These are phyloP conservation scores for Colletotrichum chlorophyti DNA, from an alignment of 2,329 filamentous ascomycete species.

Conservation along the genomic window DNA sequence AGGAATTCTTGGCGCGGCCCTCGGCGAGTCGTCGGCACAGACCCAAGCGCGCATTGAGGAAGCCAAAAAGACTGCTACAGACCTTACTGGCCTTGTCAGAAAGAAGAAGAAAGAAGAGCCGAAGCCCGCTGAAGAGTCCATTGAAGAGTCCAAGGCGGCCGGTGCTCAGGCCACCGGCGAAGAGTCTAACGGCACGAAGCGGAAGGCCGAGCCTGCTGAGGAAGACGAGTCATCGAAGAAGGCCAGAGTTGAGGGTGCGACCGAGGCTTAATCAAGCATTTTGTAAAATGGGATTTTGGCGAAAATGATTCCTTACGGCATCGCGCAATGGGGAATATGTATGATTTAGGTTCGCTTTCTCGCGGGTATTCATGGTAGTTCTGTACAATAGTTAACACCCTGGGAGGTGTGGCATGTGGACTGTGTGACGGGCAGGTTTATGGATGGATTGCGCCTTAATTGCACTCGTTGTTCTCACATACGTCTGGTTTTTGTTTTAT, in stretches of 20 bases:
- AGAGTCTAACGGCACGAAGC: constrained; percentile 54
- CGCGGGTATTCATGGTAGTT: constrained; percentile 9
- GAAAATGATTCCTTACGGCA: constrained; percentile 3
- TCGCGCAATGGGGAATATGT: background rate
- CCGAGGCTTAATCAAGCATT: constrained; percentile 26
- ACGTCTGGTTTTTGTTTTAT: background rate
- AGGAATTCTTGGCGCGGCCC: constrained; percentile 68
- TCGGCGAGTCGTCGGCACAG: constrained; percentile 67
- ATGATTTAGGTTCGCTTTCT: constrained; percentile 9
- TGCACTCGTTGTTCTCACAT: background rate
- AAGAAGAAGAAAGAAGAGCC: constrained; percentile 65
- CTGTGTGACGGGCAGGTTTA: background rate
- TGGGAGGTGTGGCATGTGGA: constrained; percentile 7
- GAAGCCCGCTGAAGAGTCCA: constrained; percentile 21
- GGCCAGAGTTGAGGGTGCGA: constrained; percentile 40
- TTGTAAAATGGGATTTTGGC: constrained; percentile 1
- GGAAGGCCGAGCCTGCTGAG: constrained; percentile 57
- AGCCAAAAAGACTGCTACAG: constrained; percentile 75
- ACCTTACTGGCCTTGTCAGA: constrained; percentile 76
- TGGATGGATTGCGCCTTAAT: background rate
- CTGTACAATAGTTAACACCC: constrained; percentile 18
- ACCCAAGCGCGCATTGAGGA: constrained; percentile 72
- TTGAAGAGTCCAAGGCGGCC: constrained; percentile 36
- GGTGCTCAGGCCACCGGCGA: constrained; percentile 32
- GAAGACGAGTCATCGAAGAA: constrained; percentile 41